Percentiles rank a stretch among this genome's conserved stretches.
Evolutionary conservation across 352 stramenopile genomes (phyloP).

Genomic region (Phytophthora hybrid): DNA sequence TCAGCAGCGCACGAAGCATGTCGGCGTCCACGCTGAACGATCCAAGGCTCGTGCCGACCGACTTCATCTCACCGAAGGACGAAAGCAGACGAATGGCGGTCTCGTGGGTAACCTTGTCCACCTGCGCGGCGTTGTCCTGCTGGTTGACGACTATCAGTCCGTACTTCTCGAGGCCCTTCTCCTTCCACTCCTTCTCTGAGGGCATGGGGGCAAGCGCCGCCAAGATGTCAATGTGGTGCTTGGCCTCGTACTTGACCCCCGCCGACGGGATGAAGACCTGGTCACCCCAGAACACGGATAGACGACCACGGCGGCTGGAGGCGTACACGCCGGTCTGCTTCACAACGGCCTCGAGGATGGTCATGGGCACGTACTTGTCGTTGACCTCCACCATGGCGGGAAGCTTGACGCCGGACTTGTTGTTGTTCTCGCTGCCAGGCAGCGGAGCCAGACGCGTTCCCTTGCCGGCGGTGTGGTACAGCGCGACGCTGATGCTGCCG

Average conservation of each 20-base stretch:
- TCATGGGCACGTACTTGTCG: slow-evolving; percentile 93
- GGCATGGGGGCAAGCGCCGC: slow-evolving; percentile 95
- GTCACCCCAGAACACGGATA: slow-evolving; percentile 99
- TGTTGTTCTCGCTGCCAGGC: slow-evolving; percentile 98
- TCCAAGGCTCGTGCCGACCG: slow-evolving; percentile 95
- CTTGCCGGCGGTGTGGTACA: slow-evolving; percentile 99
- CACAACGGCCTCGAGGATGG: slow-evolving; percentile 97
- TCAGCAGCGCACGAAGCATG: slow-evolving; percentile 93
- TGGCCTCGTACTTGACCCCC: slow-evolving; percentile 93
- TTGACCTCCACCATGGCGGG: slow-evolving; percentile 92
- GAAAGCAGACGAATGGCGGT: slow-evolving; percentile 94
- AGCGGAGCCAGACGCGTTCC: slow-evolving; percentile 97
- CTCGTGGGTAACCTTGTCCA: slow-evolving; percentile 98
- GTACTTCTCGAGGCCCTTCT: slow-evolving; percentile 98
- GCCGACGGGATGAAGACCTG: slow-evolving; percentile 98
- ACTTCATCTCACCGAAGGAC: slow-evolving; percentile 94
- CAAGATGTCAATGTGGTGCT: slow-evolving; percentile 98
- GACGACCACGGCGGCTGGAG: slow-evolving; percentile 90
- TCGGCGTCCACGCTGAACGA: slow-evolving; percentile 96
- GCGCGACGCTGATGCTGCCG: slow-evolving; percentile 89
- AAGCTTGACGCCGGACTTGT: slow-evolving; percentile 99
- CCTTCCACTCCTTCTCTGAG: slow-evolving; percentile 93
- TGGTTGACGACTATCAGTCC: slow-evolving; percentile 97
- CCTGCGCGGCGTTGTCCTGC: slow-evolving; percentile 92
- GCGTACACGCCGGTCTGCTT: slow-evolving; percentile 99